Percentiles rank a stretch among this genome's conserved stretches.
Evolutionary conservation across 257 asterid species (phyloP).

Genomic region (Handroanthus guayacan): DNA sequence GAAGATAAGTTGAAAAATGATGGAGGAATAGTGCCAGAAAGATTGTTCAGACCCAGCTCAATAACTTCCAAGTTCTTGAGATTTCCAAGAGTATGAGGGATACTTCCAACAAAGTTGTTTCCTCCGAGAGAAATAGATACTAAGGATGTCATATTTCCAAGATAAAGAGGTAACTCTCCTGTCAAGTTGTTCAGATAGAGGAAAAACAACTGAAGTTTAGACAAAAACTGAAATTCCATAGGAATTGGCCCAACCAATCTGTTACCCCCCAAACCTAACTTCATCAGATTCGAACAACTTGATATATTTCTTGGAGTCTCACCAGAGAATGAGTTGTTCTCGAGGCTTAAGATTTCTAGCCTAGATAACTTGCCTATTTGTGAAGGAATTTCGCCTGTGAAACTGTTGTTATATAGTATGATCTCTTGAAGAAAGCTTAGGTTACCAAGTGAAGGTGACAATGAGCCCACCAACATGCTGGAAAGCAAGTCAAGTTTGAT

Average conservation of each 20-base stretch:
- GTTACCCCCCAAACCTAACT: slow-evolving; percentile 12
- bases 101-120: slow-evolving; percentile 23
- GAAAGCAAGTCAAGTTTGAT: slow-evolving; percentile 11
- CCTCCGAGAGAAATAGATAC: not conserved
- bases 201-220: not conserved
- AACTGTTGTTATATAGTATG: slow-evolving; percentile 15
- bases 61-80: slow-evolving; percentile 13
- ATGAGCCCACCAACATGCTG: slow-evolving; percentile 1
- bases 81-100: slow-evolving; percentile 25
- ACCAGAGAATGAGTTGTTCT: slow-evolving; percentile 27
- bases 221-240: slow-evolving; percentile 22
- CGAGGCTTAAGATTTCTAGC: slow-evolving; percentile 6
- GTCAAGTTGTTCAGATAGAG: slow-evolving; percentile 17
- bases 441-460: slow-evolving; percentile 26
- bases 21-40: slow-evolving; percentile 18
- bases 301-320: slow-evolving; percentile 24
- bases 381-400: slow-evolving; percentile 25
- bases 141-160: slow-evolving; percentile 32
- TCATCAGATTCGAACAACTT: slow-evolving; percentile 3
- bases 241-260: slow-evolving; percentile 18
- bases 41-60: slow-evolving; percentile 5
- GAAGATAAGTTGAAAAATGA: slow-evolving; percentile 36
- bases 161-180: slow-evolving; percentile 25
- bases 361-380: slow-evolving; percentile 21
- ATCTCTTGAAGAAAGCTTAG: slow-evolving; percentile 14